Conservation (phyloP, 2,329 filamentous ascomycete species). For the Beauveria sp. region DNA sequence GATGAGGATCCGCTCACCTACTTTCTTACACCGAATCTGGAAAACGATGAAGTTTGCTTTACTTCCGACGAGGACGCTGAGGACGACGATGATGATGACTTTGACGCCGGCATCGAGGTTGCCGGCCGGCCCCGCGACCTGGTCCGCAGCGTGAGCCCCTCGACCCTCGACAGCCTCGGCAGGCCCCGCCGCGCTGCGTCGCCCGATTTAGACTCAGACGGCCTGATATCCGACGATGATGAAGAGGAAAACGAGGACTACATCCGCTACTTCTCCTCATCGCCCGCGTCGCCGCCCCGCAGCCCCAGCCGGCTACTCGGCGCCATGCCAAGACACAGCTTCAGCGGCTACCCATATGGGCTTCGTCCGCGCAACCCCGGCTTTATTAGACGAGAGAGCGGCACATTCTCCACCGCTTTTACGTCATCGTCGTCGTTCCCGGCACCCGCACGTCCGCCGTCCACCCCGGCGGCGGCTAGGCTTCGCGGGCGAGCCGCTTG, state of each 20-base stretch:
- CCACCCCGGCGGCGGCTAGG: conserved; percentile 22
- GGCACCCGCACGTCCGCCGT: conserved; percentile 21
- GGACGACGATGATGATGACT: conserved; percentile 37
- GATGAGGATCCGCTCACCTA: conserved; percentile 48
- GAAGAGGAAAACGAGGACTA: conserved; percentile 44
- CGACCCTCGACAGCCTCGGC: conserved; percentile 43
- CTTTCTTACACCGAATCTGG: conserved; percentile 40
- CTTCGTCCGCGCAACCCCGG: conserved; percentile 25
- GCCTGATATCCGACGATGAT: conserved; percentile 38
- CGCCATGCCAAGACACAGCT: conserved; percentile 23
- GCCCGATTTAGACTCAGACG: conserved; percentile 33
- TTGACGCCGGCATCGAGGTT: conserved; percentile 52
- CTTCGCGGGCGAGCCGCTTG: conserved; percentile 20
- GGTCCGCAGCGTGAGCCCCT: conserved; percentile 49
- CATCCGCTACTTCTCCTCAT: conserved; percentile 37
- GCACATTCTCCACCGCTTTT: too few species aligned
- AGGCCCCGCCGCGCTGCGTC: conserved; percentile 26
- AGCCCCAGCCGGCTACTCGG: neutral
- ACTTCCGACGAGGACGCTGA: conserved; percentile 26
- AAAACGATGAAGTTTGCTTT: conserved; percentile 17
- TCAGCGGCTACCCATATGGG: conserved; percentile 26
- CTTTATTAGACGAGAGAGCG: conserved; percentile 13
- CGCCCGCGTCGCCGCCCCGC: conserved; percentile 26
- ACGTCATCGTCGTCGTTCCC: conserved; percentile 22
- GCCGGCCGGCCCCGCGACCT: conserved; percentile 35